Evolutionary conservation across 306 rosid species (phyloP), one percentile per base, ranked within the genome.

Genomic region (Casuarina equisetifolia): DNA sequence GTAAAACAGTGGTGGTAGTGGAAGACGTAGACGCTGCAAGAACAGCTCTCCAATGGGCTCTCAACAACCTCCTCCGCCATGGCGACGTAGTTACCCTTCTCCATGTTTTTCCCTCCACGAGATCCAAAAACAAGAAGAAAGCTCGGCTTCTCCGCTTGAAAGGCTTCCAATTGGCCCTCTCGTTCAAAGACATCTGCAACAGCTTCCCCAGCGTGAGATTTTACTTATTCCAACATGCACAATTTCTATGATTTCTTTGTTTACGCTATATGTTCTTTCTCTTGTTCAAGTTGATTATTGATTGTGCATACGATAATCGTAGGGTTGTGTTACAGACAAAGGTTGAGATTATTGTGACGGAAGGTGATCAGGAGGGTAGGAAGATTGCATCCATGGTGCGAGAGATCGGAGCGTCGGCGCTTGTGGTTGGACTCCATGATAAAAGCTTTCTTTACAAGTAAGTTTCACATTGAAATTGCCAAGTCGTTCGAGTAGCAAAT

Each of bases 391-490:
- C 91, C 55, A 75, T 76, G 9, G 97, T 95, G 2, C 68, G 84
- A 57, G 87, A 92, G 73, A 88, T 91, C 79, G 96, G 91, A 45
- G 96, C 96, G 80, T 92, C 97, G 0, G 74, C 78, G 75, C 90
- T 95, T 67, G 97, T 95, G 49, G 81, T 88, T 69, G 99, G 99
- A 59, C 97, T 95, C 81, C 99, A 92, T 83, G 90, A 86, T 81
- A 92, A 83, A 68, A 92, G 99, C 85, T 95, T 95, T 85, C 96
- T 95, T 58, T 92, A 92, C 93, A 90, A 80, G 97, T 92, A 85
- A 90, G 95, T 83, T 55, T 69, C 13, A 42, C 48, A 17, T 72
- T 3, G 11, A 59, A 38, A 70, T 17, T 16, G 55, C 46, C 1
- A 8, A n/a, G 16, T 9, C 3, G 51, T 81, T 59, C 45, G 36